These are phyloP conservation scores for Beauveria caledonica DNA, from an alignment of 2,329 filamentous ascomycete genomes.

Conservation along the genomic window DNA sequence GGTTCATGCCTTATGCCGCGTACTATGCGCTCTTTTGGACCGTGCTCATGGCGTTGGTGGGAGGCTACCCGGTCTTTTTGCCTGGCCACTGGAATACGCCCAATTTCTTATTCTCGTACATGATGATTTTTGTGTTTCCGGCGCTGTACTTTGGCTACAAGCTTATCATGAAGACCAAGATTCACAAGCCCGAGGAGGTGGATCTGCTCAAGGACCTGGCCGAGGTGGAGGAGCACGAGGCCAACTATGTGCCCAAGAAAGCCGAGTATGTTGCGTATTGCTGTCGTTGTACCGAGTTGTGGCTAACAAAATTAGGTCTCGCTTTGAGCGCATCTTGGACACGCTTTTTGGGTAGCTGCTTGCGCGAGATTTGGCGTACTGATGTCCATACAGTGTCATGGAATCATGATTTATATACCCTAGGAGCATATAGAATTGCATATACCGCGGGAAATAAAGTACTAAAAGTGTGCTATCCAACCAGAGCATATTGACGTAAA, in stretches of 20 bases:
- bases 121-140: conserved; percentile 65
- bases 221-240: conserved; percentile 60
- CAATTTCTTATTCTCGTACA: conserved; percentile 70
- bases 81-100: conserved; percentile 59
- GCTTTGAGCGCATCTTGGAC: conserved; percentile 17
- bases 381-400: background rate
- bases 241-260: conserved; percentile 45
- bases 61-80: conserved; percentile 69
- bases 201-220: conserved; percentile 56
- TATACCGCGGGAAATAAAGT: background rate
- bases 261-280: conserved; percentile 36
- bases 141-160: conserved; percentile 66
- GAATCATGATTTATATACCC: background rate
- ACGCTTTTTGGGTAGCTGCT: conserved; percentile 14
- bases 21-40: conserved; percentile 57
- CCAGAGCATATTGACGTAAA: no score
- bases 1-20: conserved; percentile 63
- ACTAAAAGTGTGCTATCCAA: no score
- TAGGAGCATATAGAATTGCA: background rate
- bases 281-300: background rate
- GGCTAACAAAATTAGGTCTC: conserved; percentile 1
- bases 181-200: conserved; percentile 47
- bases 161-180: conserved; percentile 53
- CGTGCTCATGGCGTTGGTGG: conserved; percentile 64
- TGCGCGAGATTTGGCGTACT: background rate